Conservation (phyloP, 768 basidiomycete genomes). For the Calvatia gigantea region DNA sequence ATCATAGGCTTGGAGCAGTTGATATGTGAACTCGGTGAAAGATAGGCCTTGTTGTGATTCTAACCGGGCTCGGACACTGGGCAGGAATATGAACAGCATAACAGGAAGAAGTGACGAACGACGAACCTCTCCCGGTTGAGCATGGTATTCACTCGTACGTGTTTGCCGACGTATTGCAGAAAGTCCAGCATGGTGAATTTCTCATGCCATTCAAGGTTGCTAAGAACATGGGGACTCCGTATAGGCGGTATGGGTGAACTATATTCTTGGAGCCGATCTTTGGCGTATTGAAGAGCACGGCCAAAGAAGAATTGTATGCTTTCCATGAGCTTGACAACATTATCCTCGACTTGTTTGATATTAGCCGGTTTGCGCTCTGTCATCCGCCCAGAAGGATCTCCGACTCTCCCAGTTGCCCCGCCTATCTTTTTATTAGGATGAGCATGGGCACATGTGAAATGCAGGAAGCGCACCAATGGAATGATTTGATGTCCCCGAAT, state of each 20-base stretch:
- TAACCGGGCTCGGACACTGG: conserved; percentile 80
- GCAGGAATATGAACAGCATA: background rate
- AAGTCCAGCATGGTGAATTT: conserved; percentile 78
- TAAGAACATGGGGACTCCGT: conserved; percentile 24
- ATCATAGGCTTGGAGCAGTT: conserved; percentile 95
- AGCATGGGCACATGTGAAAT: background rate
- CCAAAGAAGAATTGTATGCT: conserved; percentile 74
- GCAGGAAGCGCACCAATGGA: conserved; percentile 63
- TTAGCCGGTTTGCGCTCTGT: conserved; percentile 76
- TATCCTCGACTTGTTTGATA: conserved; percentile 53
- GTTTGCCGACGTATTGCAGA: conserved; percentile 73
- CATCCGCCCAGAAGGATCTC: conserved; percentile 90
- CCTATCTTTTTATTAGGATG: conserved; percentile 67
- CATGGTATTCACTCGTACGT: conserved; percentile 86
- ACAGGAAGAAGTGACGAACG: background rate
- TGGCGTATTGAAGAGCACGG: conserved; percentile 60
- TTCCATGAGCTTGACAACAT: conserved; percentile 58
- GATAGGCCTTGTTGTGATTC: conserved; percentile 83
- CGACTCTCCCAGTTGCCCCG: conserved; percentile 93
- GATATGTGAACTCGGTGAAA: conserved; percentile 98
- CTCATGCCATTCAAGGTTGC: conserved; percentile 74
- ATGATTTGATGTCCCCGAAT: conserved; percentile 79
- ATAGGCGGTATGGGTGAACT: background rate
- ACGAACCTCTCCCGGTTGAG: conserved; percentile 82
- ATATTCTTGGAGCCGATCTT: conserved; percentile 22